A percentile compares a stretch with the other conserved stretches of the same genome.
Evolutionary conservation across 306 rosid genomes (phyloP).

Genomic region (Dryas drummondii): DNA sequence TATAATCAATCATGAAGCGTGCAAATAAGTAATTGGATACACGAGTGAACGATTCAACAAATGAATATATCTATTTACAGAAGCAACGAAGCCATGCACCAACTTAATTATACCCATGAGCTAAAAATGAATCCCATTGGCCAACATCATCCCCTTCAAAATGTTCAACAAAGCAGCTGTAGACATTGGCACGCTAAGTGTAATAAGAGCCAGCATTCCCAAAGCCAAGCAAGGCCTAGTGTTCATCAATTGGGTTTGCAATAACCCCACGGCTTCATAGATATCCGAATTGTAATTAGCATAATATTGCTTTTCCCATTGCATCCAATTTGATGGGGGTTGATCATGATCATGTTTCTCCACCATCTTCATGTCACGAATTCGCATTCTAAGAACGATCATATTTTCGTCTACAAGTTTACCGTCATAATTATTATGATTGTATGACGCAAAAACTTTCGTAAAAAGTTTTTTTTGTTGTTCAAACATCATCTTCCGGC

Average conservation of each 20-base stretch:
- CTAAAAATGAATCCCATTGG: slow-evolving; percentile 8
- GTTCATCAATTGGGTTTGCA: slow-evolving; percentile 36
- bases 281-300: slow-evolving; percentile 18
- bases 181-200: slow-evolving; percentile 23
- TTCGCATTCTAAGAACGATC: slow-evolving; percentile 54
- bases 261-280: slow-evolving; percentile 31
- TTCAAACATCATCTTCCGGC: no score
- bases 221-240: slow-evolving; percentile 34
- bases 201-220: slow-evolving; percentile 28
- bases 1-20: background rate
- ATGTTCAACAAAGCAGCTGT: slow-evolving; percentile 20
- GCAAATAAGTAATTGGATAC: no score
- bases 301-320: slow-evolving; percentile 35
- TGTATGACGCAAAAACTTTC: slow-evolving; percentile 32
- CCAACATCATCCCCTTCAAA: background rate
- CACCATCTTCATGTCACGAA: slow-evolving; percentile 43
- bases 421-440: slow-evolving; percentile 41
- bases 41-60: background rate
- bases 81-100: background rate
- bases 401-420: slow-evolving; percentile 56
- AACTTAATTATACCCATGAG: background rate
- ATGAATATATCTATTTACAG: background rate
- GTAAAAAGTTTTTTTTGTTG: no score
- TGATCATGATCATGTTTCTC: slow-evolving; percentile 1
- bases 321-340: slow-evolving; percentile 31